Percentiles rank a stretch among this genome's conserved stretches.
Conservation (phyloP, 2,329 filamentous ascomycete species). For the Zarea fungicola region DNA sequence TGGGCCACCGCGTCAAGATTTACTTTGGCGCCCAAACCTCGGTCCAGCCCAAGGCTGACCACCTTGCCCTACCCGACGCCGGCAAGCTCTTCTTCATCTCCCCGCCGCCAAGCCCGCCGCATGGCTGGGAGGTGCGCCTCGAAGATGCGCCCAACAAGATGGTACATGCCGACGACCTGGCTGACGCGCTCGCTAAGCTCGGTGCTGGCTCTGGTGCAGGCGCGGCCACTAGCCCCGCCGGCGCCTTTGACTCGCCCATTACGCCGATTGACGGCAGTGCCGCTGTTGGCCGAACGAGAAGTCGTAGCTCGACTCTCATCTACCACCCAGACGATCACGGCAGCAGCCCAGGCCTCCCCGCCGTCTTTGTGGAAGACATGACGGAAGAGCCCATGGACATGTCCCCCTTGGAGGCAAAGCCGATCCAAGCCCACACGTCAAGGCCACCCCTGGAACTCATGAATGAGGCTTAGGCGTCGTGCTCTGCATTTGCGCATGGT, state of each 20-base stretch:
- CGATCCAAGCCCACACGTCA: conserved; percentile 55
- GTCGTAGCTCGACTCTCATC: conserved; percentile 60
- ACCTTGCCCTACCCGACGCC: conserved; percentile 61
- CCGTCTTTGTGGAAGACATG: conserved; percentile 63
- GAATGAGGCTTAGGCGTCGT: conserved; percentile 31
- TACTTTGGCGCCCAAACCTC: conserved; percentile 63
- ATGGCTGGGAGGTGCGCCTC: conserved; percentile 63
- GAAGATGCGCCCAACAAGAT: conserved; percentile 67
- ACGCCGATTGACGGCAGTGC: conserved; percentile 37
- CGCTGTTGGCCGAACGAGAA: conserved; percentile 34
- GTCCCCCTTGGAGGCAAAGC: conserved; percentile 39
- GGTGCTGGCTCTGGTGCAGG: conserved; percentile 37
- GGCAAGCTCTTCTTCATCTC: conserved; percentile 71
- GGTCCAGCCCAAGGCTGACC: conserved; percentile 49
- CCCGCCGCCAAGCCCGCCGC: conserved; percentile 61
- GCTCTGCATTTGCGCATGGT: too few species aligned
- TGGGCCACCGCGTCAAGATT: conserved; percentile 64
- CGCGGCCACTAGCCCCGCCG: conserved; percentile 13
- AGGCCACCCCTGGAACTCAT: conserved; percentile 63
- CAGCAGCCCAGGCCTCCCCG: conserved; percentile 52
- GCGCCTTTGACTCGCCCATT: conserved; percentile 28
- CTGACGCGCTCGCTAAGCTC: conserved; percentile 59
- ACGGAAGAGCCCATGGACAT: conserved; percentile 48
- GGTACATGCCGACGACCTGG: conserved; percentile 64
- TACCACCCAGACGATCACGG: conserved; percentile 57